phyloP scores from a whole-genome alignment of 495 filamentous ascomycete genomes.

The Aspergillus affinis region DNA sequence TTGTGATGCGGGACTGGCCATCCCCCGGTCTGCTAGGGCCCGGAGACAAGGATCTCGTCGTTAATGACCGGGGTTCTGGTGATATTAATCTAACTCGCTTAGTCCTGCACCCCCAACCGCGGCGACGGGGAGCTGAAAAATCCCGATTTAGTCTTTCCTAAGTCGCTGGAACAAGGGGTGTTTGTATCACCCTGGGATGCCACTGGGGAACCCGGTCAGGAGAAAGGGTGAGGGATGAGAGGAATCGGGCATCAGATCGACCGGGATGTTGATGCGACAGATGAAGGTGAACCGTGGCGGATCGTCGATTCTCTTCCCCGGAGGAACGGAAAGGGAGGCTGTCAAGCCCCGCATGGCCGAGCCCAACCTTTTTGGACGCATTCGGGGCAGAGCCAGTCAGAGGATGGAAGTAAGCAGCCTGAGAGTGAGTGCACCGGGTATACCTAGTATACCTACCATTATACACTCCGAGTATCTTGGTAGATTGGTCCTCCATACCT shows the following conservation, averaged over 20 bases:
- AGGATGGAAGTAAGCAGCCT: too few species aligned
- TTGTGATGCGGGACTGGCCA: slow-evolving; percentile 3
- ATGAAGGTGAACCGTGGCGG: slow-evolving; percentile 1
- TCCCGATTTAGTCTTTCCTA: too few species aligned
- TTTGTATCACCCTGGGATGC: neutral
- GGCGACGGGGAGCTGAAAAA: too few species aligned
- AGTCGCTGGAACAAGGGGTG: too few species aligned
- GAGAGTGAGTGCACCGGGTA: too few species aligned
- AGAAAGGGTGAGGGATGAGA: neutral
- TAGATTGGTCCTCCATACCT: too few species aligned
- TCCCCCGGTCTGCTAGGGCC: neutral
- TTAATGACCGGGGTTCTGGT: neutral
- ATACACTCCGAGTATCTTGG: too few species aligned
- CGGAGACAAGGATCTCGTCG: neutral
- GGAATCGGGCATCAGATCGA: neutral
- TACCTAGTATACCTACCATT: too few species aligned
- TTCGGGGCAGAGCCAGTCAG: slow-evolving; percentile 10
- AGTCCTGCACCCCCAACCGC: too few species aligned
- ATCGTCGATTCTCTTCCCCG: slow-evolving; percentile 34
- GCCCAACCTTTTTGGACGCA: slow-evolving; percentile 23
- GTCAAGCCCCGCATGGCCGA: slow-evolving; percentile 42
- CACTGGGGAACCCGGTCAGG: neutral
- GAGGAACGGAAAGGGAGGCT: slow-evolving; percentile 43
- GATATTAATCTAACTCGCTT: neutral
- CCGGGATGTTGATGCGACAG: neutral